A percentile compares a stretch with the other conserved stretches of the same genome.
These are phyloP conservation scores for Leccinum fallax DNA, from an alignment of 1,284 basidiomycete species.

Conservation along the genomic window DNA sequence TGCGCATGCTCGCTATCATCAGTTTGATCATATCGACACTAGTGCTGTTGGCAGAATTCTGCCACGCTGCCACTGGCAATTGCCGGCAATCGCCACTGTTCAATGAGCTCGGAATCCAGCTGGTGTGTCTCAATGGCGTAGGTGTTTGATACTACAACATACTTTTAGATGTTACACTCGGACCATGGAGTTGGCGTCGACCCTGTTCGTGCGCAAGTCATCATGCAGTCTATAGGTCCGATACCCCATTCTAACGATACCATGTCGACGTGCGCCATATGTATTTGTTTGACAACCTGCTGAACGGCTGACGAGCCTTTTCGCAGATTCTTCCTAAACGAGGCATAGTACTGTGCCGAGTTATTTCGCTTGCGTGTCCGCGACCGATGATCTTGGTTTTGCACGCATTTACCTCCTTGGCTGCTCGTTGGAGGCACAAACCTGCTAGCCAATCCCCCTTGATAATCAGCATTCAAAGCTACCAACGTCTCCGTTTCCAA, in stretches of 20 bases:
- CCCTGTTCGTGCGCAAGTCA: not conserved
- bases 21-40: too few relatives aligned
- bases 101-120: not conserved
- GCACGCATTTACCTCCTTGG: not conserved
- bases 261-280: not conserved
- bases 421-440: not conserved
- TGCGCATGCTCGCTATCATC: too few relatives aligned
- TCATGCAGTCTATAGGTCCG: not conserved
- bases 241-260: not conserved
- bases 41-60: too few relatives aligned
- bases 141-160: not conserved
- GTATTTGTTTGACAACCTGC: not conserved
- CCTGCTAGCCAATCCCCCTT: not conserved
- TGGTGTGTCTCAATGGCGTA: too few relatives aligned
- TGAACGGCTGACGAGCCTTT: not conserved
- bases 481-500: not conserved
- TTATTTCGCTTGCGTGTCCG: constrained; percentile 1
- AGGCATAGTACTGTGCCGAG: not conserved
- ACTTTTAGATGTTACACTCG: not conserved
- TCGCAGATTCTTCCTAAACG: not conserved
- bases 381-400: not conserved
- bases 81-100: too few relatives aligned
- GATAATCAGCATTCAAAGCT: not conserved
- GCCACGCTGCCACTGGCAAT: too few relatives aligned
- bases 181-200: not conserved